phyloP scores from a whole-genome alignment of 768 basidiomycete species.

The Amanita pseudoporphyria region DNA sequence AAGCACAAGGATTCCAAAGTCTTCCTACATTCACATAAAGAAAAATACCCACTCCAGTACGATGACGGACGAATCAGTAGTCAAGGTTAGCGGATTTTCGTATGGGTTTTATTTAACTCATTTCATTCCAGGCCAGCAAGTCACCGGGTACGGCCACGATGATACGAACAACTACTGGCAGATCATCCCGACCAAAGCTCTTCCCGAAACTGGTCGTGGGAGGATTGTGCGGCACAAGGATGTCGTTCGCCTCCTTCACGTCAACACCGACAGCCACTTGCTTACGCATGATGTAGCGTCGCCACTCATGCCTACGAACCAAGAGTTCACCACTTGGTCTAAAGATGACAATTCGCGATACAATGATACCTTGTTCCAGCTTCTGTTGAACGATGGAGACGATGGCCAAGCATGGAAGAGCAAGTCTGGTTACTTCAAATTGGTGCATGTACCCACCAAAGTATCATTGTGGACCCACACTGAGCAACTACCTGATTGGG shows the following conservation, averaged over 20 bases:
- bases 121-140: constrained; percentile 70
- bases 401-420: constrained; percentile 85
- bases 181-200: constrained; percentile 87
- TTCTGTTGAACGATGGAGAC: constrained; percentile 63
- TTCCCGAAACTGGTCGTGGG: constrained; percentile 90
- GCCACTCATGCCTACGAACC: constrained; percentile 94
- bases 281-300: constrained; percentile 97
- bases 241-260: constrained; percentile 80
- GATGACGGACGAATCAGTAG: constrained; percentile 93
- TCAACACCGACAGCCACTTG: constrained; percentile 73
- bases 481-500: constrained; percentile 90
- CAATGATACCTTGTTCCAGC: constrained; percentile 84
- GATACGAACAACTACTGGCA: constrained; percentile 97
- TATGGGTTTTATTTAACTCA: not conserved
- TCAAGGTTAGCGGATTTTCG: constrained; percentile 46
- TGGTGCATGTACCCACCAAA: constrained; percentile 81
- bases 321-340: constrained; percentile 93
- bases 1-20: constrained; percentile 91
- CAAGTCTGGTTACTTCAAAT: constrained; percentile 87
- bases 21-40: constrained; percentile 88
- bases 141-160: constrained; percentile 90
- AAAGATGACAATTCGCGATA: constrained; percentile 68
- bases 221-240: constrained; percentile 88
- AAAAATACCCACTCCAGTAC: constrained; percentile 87
- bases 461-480: constrained; percentile 93